Base-by-base conservation (phyloP, 192 early-diverging fungal species). In the Pilaira anomala region DNA sequence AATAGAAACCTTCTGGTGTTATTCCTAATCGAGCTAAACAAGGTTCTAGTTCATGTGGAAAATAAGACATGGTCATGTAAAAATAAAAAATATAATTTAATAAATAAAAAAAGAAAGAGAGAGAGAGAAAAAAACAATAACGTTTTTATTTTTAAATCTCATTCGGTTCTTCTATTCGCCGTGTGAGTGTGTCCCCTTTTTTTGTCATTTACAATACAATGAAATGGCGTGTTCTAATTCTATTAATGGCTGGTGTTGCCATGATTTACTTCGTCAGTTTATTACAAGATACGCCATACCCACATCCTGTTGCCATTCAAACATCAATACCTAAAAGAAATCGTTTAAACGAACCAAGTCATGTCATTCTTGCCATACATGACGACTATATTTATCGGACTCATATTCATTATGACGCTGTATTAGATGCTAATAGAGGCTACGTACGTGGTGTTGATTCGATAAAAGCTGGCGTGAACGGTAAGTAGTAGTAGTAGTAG, bases 181-280 rank as follows among this genome's bases (percentile, higher is more conserved):
- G 19, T 9, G 19, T 24, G 16, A 5, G 24, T 30, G 33, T 36
- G 33, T 36, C 33, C 33, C 33, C 11, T 36, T 3, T 46, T 46
- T 18, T 26, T 60, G 21, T 56, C 36, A 14, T 16, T 26, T 22
- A 66, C 21, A 18, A 76, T 22, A 66, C 21, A 18, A 76, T 71
- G 65, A 53, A 63, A 69, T 76, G 74, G 74, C 68, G 74, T 62
- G 65, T 53, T 29, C 7, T 76, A 7, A 63, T 67, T 19, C 21
- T 76, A 29, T 45, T 76, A 40, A 1, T 63, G 9, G 52, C 64
- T 18, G 74, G 68, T 19, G 2, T 65, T 0, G 42, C 55, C 29
- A 63, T 59, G 16, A 64, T 76, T 9, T 76, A 76, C 28, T 36
- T 69, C 41, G 64, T 66, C 16, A 68, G 68, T 42, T 36, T 76